Evolutionary conservation across 2,329 filamentous ascomycete species (phyloP), one percentile per base, ranked within the genome.

Genomic region (Aspergillus sp.): DNA sequence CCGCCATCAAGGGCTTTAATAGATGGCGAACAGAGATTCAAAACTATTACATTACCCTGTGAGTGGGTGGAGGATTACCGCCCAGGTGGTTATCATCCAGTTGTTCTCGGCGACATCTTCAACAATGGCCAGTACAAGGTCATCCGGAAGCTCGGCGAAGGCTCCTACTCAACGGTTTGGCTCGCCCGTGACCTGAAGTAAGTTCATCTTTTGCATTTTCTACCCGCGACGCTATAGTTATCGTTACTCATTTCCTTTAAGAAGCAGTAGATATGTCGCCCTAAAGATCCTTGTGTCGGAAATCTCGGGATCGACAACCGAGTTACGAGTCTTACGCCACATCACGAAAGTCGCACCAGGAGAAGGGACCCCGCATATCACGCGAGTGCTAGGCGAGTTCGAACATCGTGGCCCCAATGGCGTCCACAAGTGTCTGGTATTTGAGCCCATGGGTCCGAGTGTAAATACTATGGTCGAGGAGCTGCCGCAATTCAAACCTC

Each of bases 141-240:
- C 38, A 65, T 78, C 50, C 72, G 77, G 56, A 81, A 81, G 66
- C 70, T 80, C 9, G 78, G 78, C 15, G 73, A 71, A 3, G 78
- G 79, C 38, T 72, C 73, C 12, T 79, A 66, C 60, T 76, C 77
- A 30, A 81, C 75, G 11, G 74, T 80, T 55, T 81, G 76, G 78
- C 71, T 80, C 26, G 76, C 76, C 58, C 63, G 61, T 18, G 68
- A 76, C 60, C 57, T 62, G 18, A 55, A 64, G 67, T 70, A 53
- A 62, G 64, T 62, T 54, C 44, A 54, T 57, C 45, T 54, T 57
- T n/a, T n/a, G n/a, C n/a, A n/a, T n/a, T n/a, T n/a, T n/a, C n/a
- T n/a, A n/a, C n/a, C n/a, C 4, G 20, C 39, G 51, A 55, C 9
- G 13, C 51, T 41, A 22, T 61, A 53, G 5, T 48, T 30, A 56